Evolutionary conservation across 148 eudicot species (phyloP).

Genomic region (Rhododendron kiyosumense): DNA sequence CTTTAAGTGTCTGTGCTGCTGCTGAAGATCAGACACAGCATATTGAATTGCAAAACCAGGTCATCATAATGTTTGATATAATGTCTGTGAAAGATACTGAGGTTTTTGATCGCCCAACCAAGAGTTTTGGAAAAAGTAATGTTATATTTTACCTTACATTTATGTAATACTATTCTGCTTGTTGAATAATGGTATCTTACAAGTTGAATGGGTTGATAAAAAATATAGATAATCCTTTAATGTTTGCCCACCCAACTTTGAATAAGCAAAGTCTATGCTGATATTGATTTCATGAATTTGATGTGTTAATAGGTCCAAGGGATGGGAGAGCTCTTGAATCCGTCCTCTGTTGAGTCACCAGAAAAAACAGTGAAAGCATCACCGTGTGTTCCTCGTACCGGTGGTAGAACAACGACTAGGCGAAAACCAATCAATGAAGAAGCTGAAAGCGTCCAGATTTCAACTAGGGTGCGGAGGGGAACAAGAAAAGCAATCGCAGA

Average conservation of each 20-base stretch:
- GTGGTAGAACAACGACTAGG: conserved; percentile 30
- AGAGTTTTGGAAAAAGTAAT: no score
- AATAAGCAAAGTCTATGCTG: no score
- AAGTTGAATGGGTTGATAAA: no score
- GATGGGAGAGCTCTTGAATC: conserved; percentile 49
- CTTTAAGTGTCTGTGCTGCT: no score
- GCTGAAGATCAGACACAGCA: no score
- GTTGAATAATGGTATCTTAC: no score
- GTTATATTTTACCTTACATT: no score
- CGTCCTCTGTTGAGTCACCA: conserved; percentile 40
- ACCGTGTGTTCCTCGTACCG: conserved; percentile 25
- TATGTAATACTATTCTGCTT: no score
- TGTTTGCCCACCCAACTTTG: neutral
- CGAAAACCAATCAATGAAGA: conserved; percentile 17
- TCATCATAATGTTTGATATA: no score
- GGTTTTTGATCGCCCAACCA: no score
- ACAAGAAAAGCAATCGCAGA: conserved; percentile 20
- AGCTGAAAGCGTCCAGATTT: conserved; percentile 21
- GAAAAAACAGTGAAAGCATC: conserved; percentile 30
- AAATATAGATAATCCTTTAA: neutral
- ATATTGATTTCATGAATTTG: neutral
- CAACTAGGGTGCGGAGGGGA: conserved; percentile 28
- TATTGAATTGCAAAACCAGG: no score
- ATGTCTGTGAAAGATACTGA: no score
- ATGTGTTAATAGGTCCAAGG: conserved; percentile 58